Percentiles rank a stretch among this genome's conserved stretches.
These are phyloP conservation scores for Candida suzukii DNA, from an alignment of 805 yeast genomes.

Conservation along the genomic window DNA sequence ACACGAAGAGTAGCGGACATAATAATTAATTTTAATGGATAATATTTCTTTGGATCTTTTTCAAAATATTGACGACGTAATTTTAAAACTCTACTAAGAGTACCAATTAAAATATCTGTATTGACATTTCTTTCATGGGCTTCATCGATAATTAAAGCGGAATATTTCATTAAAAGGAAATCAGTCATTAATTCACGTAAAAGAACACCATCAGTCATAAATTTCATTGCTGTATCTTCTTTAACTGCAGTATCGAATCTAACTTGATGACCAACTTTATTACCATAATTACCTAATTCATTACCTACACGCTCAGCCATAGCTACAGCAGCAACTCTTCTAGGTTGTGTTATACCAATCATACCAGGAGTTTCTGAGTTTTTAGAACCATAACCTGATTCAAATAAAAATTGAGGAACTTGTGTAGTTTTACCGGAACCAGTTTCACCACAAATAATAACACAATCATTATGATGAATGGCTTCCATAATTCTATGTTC, in stretches of 20 bases:
- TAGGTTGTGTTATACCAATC: slow-evolving; percentile 95
- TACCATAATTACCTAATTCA: slow-evolving; percentile 69
- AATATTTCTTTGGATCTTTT: slow-evolving; percentile 38
- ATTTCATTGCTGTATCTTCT: slow-evolving; percentile 65
- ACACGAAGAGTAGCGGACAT: slow-evolving; percentile 98
- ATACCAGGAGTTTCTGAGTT: slow-evolving; percentile 73
- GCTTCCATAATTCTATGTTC: slow-evolving; percentile 96
- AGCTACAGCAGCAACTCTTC: slow-evolving; percentile 91
- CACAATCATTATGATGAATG: slow-evolving; percentile 82
- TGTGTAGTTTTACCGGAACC: slow-evolving; percentile 99
- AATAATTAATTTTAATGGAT: slow-evolving; percentile 73
- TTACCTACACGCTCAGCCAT: slow-evolving; percentile 77
- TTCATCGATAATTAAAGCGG: slow-evolving; percentile 87
- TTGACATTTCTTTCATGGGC: slow-evolving; percentile 97
- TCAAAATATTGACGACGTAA: slow-evolving; percentile 53
- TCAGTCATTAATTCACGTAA: slow-evolving; percentile 91
- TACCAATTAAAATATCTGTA: slow-evolving; percentile 93
- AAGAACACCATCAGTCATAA: slow-evolving; percentile 93
- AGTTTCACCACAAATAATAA: slow-evolving; percentile 93
- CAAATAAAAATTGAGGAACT: slow-evolving; percentile 92
- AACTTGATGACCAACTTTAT: slow-evolving; percentile 72
- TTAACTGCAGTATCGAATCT: slow-evolving; percentile 68
- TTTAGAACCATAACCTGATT: slow-evolving; percentile 76
- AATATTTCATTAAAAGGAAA: slow-evolving; percentile 71
- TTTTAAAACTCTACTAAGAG: slow-evolving; percentile 79